Conservation (phyloP, 1,139 yeast genomes). For the Pichia sp. region DNA sequence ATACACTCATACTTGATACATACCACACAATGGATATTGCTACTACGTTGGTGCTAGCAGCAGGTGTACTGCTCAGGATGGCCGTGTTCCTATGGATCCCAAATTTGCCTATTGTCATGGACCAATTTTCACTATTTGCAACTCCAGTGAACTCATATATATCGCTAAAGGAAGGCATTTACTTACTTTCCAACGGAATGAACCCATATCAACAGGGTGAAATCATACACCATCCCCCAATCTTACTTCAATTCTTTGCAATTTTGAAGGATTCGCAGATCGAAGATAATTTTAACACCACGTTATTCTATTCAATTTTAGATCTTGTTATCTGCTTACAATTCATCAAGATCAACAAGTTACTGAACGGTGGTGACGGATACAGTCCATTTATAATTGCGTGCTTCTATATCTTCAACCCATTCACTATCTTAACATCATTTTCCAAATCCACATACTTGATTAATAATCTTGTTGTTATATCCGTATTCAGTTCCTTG, state of each 20-base stretch:
- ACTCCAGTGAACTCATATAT: slow-evolving; percentile 72
- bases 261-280: slow-evolving; percentile 30
- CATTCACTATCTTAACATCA: slow-evolving; percentile 66
- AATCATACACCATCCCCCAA: slow-evolving; percentile 75
- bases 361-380: slow-evolving; percentile 18
- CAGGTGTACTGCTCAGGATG: slow-evolving; percentile 12
- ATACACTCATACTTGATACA: too few species aligned
- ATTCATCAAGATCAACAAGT: slow-evolving; percentile 40
- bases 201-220: slow-evolving; percentile 83
- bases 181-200: slow-evolving; percentile 55
- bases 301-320: slow-evolving; percentile 39
- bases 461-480: slow-evolving; percentile 57
- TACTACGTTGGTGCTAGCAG: slow-evolving; percentile 4
- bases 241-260: slow-evolving; percentile 54
- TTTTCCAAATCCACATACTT: slow-evolving; percentile 67
- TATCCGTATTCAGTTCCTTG: slow-evolving; percentile 50
- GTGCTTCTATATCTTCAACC: slow-evolving; percentile 74
- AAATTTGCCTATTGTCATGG: slow-evolving; percentile 37
- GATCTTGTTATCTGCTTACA: slow-evolving; percentile 45
- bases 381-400: slow-evolving; percentile 49
- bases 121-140: slow-evolving; percentile 68
- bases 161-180: slow-evolving; percentile 77
- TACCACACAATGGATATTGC: slow-evolving; percentile 11
- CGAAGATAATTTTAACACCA: slow-evolving; percentile 24
- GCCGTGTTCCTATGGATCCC: slow-evolving; percentile 9